Base-by-base conservation (phyloP, 352 stramenopile genomes). In the Globisporangium cystogenes region DNA sequence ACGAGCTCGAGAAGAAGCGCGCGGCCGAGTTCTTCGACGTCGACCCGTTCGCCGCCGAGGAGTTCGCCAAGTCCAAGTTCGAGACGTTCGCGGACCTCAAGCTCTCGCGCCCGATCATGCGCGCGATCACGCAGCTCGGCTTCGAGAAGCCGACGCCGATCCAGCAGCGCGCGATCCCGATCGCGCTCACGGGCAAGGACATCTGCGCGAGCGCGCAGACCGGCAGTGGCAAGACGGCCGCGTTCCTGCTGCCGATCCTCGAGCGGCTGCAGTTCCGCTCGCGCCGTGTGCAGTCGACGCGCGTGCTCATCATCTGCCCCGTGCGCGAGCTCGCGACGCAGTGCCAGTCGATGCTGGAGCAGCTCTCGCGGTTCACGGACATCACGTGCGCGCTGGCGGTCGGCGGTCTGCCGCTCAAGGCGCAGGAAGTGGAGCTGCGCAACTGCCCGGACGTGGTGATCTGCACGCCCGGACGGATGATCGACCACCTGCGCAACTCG, bases 401-500 rank as follows among this genome's bases (percentile, higher is more conserved):
- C 14, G 97, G 97, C 55, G 97, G 97, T 41, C 61, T 96, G 37
- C 83, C 82, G 49, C 59, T 97, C 16, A 87, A 92, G 59, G 70
- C 77, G 8, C 92, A 99, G 72, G 97, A 98, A 61, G 77, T 87
- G n/a, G 96, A 99, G 67, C 78, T 99, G 36, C 84, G 96, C 46
- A 86, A 87, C 42, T 71, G 94, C 37, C 97, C 97, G 6, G 96
- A 99, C 64, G 86, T 99, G 31, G 93, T 99, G 37, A 95, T 99
- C 41, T 98, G 95, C 62, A 99, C 97, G 23, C 97, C 97, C 27
- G 97, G 97, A 35, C 90, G 97, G 56, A 95, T 99, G 73, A 87
- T 99, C 52, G 97, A 99, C 70, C 96, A 99, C 66, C 64, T 99
- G 50, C 93, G 89, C 55, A 99, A 99, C 74, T 98, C 93, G 1